These are phyloP conservation scores for Strigomonas culicis DNA, from an alignment of 208 protist genomes.

Conservation along the genomic window DNA sequence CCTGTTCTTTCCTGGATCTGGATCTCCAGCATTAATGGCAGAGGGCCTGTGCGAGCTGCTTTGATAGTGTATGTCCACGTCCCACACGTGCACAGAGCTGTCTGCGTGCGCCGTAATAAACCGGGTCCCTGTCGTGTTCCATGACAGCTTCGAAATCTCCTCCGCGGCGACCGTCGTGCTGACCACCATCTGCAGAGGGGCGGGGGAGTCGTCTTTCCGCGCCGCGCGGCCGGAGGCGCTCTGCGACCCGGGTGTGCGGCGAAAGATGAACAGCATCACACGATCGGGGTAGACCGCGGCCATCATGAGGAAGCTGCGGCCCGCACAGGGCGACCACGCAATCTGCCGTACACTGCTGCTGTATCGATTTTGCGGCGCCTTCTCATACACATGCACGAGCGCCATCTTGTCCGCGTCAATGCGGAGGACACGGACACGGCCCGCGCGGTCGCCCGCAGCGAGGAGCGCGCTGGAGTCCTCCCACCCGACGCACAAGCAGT, in stretches of 20 bases:
- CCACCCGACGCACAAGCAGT: conserved; percentile 52
- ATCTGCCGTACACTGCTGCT: conserved; percentile 39
- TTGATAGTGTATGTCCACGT: conserved; percentile 45
- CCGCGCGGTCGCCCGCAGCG: conserved; percentile 46
- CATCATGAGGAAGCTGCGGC: conserved; percentile 75
- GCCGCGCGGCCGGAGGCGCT: background rate
- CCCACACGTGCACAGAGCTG: conserved; percentile 66
- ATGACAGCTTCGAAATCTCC: conserved; percentile 64
- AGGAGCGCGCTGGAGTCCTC: conserved; percentile 65
- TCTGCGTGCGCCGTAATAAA: conserved; percentile 80
- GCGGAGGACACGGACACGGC: conserved; percentile 44
- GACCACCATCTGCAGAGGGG: conserved; percentile 40
- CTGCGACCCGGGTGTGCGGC: conserved; percentile 23
- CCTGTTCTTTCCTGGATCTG: background rate
- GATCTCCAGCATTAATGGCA: background rate
- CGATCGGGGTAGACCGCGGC: conserved; percentile 43
- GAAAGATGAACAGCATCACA: conserved; percentile 63
- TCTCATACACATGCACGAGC: conserved; percentile 27
- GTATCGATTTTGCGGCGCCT: background rate
- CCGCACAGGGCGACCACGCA: conserved; percentile 65
- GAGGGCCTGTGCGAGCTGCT: background rate
- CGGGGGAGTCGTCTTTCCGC: background rate
- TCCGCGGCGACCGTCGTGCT: conserved; percentile 35
- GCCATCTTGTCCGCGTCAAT: conserved; percentile 32
- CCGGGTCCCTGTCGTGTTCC: conserved; percentile 77